These are phyloP conservation scores for Fusarium pilosicola DNA, from an alignment of 2,329 filamentous ascomycete genomes.

Conservation along the genomic window DNA sequence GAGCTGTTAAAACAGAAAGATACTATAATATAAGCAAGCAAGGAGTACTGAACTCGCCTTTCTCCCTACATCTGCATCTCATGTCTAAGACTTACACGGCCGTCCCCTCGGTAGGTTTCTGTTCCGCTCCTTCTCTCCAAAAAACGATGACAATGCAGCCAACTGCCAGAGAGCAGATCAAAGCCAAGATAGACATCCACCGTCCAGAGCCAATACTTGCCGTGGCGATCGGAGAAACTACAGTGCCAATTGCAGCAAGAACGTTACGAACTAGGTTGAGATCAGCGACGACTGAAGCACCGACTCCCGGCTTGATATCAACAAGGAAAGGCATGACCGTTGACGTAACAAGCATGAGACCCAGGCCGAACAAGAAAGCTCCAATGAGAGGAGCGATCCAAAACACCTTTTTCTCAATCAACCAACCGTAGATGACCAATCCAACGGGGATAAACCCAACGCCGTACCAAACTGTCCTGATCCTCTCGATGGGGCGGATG, in stretches of 20 bases:
- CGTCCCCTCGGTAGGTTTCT: fast-evolving
- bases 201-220: not conserved
- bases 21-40: not conserved
- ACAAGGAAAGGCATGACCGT: slow-evolving; percentile 2
- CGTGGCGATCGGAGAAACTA: not conserved
- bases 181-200: not conserved
- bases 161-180: not conserved
- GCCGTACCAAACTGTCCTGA: slow-evolving; percentile 1
- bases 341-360: not conserved
- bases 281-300: slow-evolving; percentile 1
- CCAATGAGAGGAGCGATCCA: not conserved
- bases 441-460: not conserved
- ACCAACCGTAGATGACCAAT: not conserved
- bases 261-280: not conserved
- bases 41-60: not conserved
- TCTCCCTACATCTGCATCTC: not conserved
- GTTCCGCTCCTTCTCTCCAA: not conserved
- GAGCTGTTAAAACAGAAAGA: not conserved
- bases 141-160: not conserved
- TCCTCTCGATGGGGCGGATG: not conserved
- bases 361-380: not conserved
- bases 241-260: not conserved
- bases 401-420: not conserved
- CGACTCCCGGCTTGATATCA: not conserved
- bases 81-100: not conserved